Base-by-base conservation (phyloP, 148 eudicot genomes). In the Selenicereus undatus region DNA sequence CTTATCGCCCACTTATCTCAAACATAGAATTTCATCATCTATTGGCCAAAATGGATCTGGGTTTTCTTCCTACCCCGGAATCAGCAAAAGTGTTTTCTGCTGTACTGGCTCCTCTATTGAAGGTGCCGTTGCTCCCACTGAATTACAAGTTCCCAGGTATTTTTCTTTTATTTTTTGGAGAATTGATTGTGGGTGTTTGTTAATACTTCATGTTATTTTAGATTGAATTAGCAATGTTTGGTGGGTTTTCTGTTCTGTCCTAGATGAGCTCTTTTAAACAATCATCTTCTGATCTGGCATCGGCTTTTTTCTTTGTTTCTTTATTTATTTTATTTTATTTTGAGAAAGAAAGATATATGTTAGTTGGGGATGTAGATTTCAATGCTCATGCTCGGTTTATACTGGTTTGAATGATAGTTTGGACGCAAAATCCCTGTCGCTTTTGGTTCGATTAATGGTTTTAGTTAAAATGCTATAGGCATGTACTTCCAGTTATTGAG, bases 121-220 rank as follows among this genome's bases (percentile, higher is more conserved):
- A 75, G 62, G 77, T 51, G 60, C 62, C 64, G 39, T 45, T 24
- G n/a, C 62, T 50, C 77, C 64, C 22, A 75, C n/a, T 75, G 62
- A 75, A 51, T 75, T 30, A 29, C 60, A 62, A 26, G 77, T 75
- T 62, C 77, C 77, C 64, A 75, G 77, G 77, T 75, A 26, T 13
- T n/a, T 69, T 29, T 16, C 75, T 35, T 7, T 0, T 42, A 8
- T 39, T 69, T 69, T 51, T 51, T 26, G 5, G 58, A 73, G 21
- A 45, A 45, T 74, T 45, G 76, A 24, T 74, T 24, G 17, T 48
- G 5, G 43, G 24, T 12, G 1, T 48, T 74, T 13, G 52, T 48
- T 26, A 22, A 39, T 42, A 72, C 75, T 39, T 75, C 9, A 11
- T 51, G 5, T 50, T 13, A 48, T 75, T 24, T 50, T 27, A 30